phyloP scores from a whole-genome alignment of 2,329 filamentous ascomycete genomes.

The Diaporthe citrichinensis region DNA sequence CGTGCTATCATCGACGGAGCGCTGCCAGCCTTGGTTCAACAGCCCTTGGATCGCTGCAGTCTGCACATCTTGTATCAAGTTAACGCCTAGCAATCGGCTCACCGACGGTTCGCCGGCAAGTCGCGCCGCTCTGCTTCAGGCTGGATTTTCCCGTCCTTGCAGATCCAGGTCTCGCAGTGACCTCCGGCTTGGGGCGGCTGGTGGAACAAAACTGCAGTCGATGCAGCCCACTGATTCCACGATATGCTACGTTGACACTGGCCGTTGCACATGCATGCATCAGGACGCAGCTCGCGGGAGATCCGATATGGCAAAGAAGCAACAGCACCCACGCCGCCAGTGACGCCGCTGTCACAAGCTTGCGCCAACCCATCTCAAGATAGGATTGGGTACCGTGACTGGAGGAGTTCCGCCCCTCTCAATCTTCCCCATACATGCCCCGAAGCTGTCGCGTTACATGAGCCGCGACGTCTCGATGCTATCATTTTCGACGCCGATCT shows the following conservation, averaged over 20 bases:
- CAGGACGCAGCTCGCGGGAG: background rate
- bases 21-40: constrained; percentile 11
- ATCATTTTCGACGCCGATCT: constrained; percentile 41
- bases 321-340: background rate
- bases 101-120: constrained; percentile 23
- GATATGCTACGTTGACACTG: constrained; percentile 13
- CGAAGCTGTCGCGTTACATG: constrained; percentile 23
- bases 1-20: constrained; percentile 10
- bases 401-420: constrained; percentile 24
- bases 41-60: constrained; percentile 27
- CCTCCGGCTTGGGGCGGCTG: constrained; percentile 1
- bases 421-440: constrained; percentile 3
- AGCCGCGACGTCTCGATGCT: constrained; percentile 33
- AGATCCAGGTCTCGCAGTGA: constrained; percentile 2
- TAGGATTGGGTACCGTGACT: constrained; percentile 28
- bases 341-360: constrained; percentile 17
- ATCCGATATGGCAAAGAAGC: constrained; percentile 14
- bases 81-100: constrained; percentile 4
- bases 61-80: constrained; percentile 15
- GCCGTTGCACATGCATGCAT: background rate
- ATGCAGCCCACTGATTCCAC: constrained; percentile 8
- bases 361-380: constrained; percentile 5
- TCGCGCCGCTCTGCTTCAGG: constrained; percentile 27
- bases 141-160: constrained; percentile 22
- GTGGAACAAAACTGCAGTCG: constrained; percentile 1